These are phyloP conservation scores for Rhizophora apiculata DNA, from an alignment of 345 rosid species.

Conservation along the genomic window DNA sequence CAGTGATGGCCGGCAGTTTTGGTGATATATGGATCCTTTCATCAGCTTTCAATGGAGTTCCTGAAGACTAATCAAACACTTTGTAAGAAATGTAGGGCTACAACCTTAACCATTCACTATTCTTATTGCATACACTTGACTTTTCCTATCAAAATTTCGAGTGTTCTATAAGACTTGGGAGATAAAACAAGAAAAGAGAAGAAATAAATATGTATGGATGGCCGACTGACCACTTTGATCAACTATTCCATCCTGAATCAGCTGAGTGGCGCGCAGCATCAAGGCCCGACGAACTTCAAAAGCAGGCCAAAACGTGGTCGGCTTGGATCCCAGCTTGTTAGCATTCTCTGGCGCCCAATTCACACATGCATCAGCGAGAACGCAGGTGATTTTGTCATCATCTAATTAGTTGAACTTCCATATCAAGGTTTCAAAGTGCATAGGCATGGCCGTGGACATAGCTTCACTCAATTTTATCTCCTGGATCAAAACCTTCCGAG, in stretches of 20 bases:
- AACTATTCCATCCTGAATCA: slow-evolving; percentile 7
- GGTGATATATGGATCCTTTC: not conserved
- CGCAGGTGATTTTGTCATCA: slow-evolving; percentile 24
- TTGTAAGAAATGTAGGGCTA: too few relatives aligned
- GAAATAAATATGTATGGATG: not conserved
- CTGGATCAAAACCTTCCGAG: not conserved
- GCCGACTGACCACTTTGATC: not conserved
- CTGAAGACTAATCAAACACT: too few relatives aligned
- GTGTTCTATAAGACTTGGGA: not conserved
- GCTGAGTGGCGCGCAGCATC: not conserved
- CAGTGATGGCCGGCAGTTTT: not conserved
- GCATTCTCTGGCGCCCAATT: slow-evolving; percentile 36
- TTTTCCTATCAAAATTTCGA: too few relatives aligned
- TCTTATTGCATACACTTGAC: too few relatives aligned
- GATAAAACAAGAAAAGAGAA: not conserved
- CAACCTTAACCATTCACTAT: too few relatives aligned
- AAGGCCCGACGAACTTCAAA: slow-evolving; percentile 4
- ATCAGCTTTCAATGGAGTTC: not conserved
- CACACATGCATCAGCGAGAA: slow-evolving; percentile 21
- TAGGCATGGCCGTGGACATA: not conserved
- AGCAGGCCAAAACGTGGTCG: slow-evolving; percentile 18
- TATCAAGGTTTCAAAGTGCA: not conserved
- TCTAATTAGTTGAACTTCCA: not conserved
- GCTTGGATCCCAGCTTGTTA: slow-evolving; percentile 17
- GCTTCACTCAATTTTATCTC: not conserved